These are phyloP conservation scores for Adansonia madagascariensis DNA, from an alignment of 441 rosid genomes.

Conservation along the genomic window DNA sequence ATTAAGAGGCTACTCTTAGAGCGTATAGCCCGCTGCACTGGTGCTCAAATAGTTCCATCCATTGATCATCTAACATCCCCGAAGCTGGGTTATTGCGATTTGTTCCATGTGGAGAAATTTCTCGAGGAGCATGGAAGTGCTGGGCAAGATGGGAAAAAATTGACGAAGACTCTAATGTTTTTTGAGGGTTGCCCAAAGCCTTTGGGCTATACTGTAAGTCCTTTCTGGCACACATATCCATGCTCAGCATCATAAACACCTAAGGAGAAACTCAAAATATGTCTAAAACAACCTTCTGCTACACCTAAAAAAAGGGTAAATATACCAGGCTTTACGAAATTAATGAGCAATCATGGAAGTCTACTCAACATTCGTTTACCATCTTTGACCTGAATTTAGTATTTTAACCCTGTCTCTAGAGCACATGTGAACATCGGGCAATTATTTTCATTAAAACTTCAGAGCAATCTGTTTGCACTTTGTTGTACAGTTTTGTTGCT, in stretches of 20 bases:
- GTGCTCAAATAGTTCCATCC: constrained; percentile 77
- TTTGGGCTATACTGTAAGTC: constrained; percentile 79
- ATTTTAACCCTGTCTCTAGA: neutral
- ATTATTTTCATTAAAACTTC: neutral
- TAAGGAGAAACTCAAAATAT: constrained; percentile 1
- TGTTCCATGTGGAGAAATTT: constrained; percentile 66
- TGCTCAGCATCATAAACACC: constrained; percentile 9
- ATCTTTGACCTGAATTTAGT: constrained; percentile 12
- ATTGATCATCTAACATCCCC: constrained; percentile 68
- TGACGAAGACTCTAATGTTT: constrained; percentile 73
- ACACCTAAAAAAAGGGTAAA: neutral
- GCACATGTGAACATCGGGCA: constrained; percentile 4
- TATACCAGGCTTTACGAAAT: neutral
- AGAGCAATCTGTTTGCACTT: neutral
- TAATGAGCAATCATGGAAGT: constrained; percentile 6
- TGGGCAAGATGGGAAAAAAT: constrained; percentile 60
- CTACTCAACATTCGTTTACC: neutral
- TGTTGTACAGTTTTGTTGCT: constrained; percentile 5
- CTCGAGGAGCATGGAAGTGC: constrained; percentile 61
- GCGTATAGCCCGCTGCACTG: constrained; percentile 80
- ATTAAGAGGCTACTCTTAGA: constrained; percentile 70
- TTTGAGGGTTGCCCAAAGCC: constrained; percentile 86
- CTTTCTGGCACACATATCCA: neutral
- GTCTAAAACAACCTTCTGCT: neutral
- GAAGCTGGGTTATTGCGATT: constrained; percentile 69